Conservation (phyloP, 2,329 filamentous ascomycete species). For the Fusarium nelsonii region DNA sequence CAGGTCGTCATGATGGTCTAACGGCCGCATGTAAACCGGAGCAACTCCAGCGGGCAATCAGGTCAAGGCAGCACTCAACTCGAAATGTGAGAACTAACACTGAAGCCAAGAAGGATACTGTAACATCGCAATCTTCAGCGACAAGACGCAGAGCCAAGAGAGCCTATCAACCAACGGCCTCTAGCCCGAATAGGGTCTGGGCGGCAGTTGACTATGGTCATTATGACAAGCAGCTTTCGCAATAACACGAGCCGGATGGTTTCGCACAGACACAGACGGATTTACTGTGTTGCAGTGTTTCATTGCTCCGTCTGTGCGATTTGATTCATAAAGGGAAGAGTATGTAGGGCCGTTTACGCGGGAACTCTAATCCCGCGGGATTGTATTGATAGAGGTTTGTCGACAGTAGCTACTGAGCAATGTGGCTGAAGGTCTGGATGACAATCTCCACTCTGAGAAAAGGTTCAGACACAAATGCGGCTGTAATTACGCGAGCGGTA, state of each 20-base stretch:
- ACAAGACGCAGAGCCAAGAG: constrained; percentile 15
- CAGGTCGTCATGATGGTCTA: constrained; percentile 12
- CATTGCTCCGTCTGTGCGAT: constrained; percentile 10
- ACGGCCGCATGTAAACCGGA: constrained; percentile 13
- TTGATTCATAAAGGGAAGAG: not conserved
- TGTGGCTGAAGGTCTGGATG: constrained; percentile 7
- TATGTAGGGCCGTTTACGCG: constrained; percentile 19
- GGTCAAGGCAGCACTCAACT: constrained; percentile 2
- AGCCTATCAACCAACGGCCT: constrained; percentile 36
- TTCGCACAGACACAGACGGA: constrained; percentile 31
- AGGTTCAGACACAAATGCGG: constrained; percentile 8
- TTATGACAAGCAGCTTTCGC: constrained; percentile 30
- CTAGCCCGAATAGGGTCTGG: constrained; percentile 34
- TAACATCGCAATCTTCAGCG: constrained; percentile 36
- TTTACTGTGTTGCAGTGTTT: constrained; percentile 11
- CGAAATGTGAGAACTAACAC: constrained; percentile 6
- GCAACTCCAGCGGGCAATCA: constrained; percentile 3
- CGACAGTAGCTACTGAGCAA: not conserved
- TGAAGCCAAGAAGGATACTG: constrained; percentile 12
- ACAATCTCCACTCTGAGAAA: constrained; percentile 20
- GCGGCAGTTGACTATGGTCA: constrained; percentile 29
- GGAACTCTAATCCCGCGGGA: constrained; percentile 5
- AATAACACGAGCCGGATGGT: constrained; percentile 12
- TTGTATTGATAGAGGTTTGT: constrained; percentile 2
- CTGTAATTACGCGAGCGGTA: constrained; percentile 10